Conservation (phyloP, 345 rosid genomes). For the Firmiana major region DNA sequence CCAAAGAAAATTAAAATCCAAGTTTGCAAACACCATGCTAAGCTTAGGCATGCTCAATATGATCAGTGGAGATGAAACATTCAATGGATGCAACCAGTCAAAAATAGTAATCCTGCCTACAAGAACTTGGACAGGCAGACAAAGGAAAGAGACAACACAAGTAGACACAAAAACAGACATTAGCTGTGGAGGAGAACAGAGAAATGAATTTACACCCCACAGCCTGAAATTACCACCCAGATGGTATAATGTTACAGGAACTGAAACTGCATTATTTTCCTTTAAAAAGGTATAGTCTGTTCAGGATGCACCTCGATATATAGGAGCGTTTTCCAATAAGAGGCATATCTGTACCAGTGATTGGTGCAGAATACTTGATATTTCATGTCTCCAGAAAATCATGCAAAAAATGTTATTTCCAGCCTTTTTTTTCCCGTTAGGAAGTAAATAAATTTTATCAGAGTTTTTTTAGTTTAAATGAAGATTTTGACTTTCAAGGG, state of each 20-base stretch:
- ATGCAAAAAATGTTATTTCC: no score
- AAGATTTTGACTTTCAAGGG: no score
- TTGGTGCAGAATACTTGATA: no score
- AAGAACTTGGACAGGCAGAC: background rate
- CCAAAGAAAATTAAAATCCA: background rate
- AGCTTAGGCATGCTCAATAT: background rate
- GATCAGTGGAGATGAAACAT: background rate
- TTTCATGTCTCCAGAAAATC: no score
- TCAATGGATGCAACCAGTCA: background rate
- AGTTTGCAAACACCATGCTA: background rate
- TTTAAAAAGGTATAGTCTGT: background rate
- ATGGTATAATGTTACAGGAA: background rate
- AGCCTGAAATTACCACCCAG: background rate
- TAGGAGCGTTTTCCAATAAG: background rate
- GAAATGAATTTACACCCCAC: background rate
- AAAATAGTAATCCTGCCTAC: background rate
- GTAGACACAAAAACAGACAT: background rate
- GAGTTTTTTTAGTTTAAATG: no score
- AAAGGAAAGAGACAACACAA: background rate
- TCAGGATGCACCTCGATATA: background rate
- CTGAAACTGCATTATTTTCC: background rate
- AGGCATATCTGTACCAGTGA: background rate
- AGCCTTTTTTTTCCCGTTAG: no score
- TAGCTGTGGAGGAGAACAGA: background rate
- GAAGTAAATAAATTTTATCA: no score